Base-by-base conservation (phyloP, 139 green algal species). In the Chara braunii region DNA sequence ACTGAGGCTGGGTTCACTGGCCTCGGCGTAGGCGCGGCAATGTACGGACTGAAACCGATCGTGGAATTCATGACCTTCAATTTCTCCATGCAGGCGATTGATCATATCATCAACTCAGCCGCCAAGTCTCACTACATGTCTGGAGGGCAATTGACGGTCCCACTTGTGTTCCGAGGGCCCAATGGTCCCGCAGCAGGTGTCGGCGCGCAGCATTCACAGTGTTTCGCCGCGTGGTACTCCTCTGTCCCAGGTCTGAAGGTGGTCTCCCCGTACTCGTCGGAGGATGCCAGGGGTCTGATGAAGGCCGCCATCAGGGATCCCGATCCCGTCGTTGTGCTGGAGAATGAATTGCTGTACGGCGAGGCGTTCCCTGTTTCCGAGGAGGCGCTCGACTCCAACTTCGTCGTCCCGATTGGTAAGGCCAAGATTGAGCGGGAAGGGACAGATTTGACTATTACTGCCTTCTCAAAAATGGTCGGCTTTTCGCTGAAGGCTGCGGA, bases 61-160 rank as follows among this genome's bases (percentile, higher is more conserved):
- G 85, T 94, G 31, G 94, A 99, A 81, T 99, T 99, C 79, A 99
- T 99, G 94, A 99, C 94, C 8, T 99, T 91, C 69, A 99, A 99
- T 81, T 99, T 99, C 70, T 83, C 94, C 23, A 91, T 98, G 88
- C 92, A 86, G 68, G 91, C 92, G 44, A 94, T 98, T 31, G 93
- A 98, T 68, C 93, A 99, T 52, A 95, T 99, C 60, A 83, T 99
- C 66, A 99, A 99, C 84, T 94, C 83, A 12, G 90, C 94, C 2
- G 94, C 91, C 28, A 99, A 99, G 84, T 94, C 89, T 4, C 65
- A 94, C 48, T 99, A 98, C 84, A 99, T 99, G 94, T 96, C 88
- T 36, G 90, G 89, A 2, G 94, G 94, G 2, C 72, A 91, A 59
- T 94, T 99, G 59, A 81, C 61, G 9, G 87, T 81, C 32, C 90